These are phyloP conservation scores for Vitis hybrid DNA, from an alignment of 177 flowering plant genomes.

Conservation along the genomic window DNA sequence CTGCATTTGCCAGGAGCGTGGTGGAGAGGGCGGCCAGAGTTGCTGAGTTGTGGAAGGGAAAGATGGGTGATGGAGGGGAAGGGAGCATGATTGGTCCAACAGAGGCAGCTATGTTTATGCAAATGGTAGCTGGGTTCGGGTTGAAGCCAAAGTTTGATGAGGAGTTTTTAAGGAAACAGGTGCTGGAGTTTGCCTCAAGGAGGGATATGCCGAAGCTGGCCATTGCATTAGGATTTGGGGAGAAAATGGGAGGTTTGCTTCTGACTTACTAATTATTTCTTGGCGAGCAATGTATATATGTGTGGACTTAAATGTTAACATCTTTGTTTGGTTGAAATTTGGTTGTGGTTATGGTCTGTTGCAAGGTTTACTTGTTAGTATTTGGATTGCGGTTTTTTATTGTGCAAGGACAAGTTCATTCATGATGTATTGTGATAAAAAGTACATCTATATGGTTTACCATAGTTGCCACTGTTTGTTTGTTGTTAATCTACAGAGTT, in stretches of 20 bases:
- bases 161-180: conserved; percentile 46
- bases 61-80: conserved; percentile 24
- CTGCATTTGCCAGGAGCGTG: conserved; percentile 25
- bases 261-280: background rate
- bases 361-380: no score
- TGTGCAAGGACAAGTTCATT: no score
- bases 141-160: conserved; percentile 43
- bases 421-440: no score
- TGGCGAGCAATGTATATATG: no score
- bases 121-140: conserved; percentile 49
- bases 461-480: no score
- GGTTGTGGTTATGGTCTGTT: no score
- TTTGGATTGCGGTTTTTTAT: no score
- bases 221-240: conserved; percentile 35
- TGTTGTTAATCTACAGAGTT: no score
- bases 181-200: conserved; percentile 41
- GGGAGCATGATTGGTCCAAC: conserved; percentile 33
- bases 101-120: conserved; percentile 64
- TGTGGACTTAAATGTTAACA: no score
- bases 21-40: conserved; percentile 37
- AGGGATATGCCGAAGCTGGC: conserved; percentile 69
- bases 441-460: no score
- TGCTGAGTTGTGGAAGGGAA: conserved; percentile 41
- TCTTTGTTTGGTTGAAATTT: no score
- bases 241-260: conserved; percentile 53